These are phyloP conservation scores for Draba incana DNA, from an alignment of 345 rosid genomes.

Conservation along the genomic window DNA sequence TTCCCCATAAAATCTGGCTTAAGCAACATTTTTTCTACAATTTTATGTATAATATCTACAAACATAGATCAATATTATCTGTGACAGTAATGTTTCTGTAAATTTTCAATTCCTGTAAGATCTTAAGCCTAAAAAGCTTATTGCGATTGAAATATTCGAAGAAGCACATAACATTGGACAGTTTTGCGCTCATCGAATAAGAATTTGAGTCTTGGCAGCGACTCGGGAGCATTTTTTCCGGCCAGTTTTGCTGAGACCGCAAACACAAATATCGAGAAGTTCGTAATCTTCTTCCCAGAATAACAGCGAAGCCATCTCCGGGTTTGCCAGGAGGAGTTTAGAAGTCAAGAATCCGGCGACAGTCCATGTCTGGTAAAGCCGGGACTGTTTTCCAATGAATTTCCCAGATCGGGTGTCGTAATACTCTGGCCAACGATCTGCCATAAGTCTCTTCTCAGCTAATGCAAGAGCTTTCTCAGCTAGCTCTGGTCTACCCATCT, in stretches of 20 bases:
- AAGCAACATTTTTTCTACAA: not conserved
- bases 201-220: slow-evolving; percentile 92
- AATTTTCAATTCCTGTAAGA: slow-evolving; percentile 18
- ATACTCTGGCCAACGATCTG: slow-evolving; percentile 91
- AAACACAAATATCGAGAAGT: slow-evolving; percentile 83
- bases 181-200: slow-evolving; percentile 49
- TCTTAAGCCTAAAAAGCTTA: slow-evolving; percentile 15
- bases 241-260: slow-evolving; percentile 80
- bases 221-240: slow-evolving; percentile 89
- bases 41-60: slow-evolving; percentile 2
- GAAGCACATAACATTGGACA: slow-evolving; percentile 7
- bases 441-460: slow-evolving; percentile 79
- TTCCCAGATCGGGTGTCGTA: slow-evolving; percentile 86
- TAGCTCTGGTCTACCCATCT: slow-evolving; percentile 78
- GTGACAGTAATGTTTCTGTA: slow-evolving; percentile 26
- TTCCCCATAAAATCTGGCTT: not conserved
- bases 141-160: not conserved
- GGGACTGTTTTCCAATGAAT: slow-evolving; percentile 89
- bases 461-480: slow-evolving; percentile 78
- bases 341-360: slow-evolving; percentile 89
- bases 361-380: slow-evolving; percentile 93
- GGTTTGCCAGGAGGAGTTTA: slow-evolving; percentile 75
- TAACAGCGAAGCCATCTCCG: slow-evolving; percentile 72
- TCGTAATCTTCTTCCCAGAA: slow-evolving; percentile 97
- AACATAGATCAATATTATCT: slow-evolving; percentile 23